Evolutionary conservation across 2,329 filamentous ascomycete species (phyloP), one percentile per base, ranked within the genome.

Genomic region (Chrysoporthe cubensis): DNA sequence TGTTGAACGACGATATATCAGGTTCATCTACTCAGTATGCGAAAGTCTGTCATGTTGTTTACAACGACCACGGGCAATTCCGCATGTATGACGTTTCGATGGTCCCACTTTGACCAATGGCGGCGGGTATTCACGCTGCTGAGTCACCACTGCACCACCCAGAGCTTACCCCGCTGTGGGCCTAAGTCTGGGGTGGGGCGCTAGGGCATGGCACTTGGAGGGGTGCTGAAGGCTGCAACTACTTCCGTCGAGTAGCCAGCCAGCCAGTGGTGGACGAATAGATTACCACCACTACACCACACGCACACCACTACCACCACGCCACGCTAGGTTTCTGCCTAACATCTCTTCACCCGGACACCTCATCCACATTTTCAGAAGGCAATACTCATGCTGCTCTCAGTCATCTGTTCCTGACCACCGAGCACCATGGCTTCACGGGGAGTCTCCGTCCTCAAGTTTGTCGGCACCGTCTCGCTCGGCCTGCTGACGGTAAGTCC

Each of bases 391-490:
- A 70, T 67, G 63, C 61, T 58, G 34, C 62, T 54, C 63, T 68
- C 66, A 26, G 34, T 54, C 58, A 63, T 62, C 62, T 60, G 14
- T 48, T 60, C 62, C 43, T 63, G 60, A 65, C 44, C 43, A 68
- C 64, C 71, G 65, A 70, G 63, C 64, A 83, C 77, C 79, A 91
- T 93, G 87, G 84, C 88, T 74, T 88, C 86, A 74, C 88, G 85
- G 74, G 88, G 89, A 76, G 84, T 97, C 76, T 90, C 92, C 66
- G 82, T 91, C 78, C 88, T 92, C 82, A 97, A 98, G 83, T 97
- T 97, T 78, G 91, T 97, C 73, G 95, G 95, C 76, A 96, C 93
- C 63, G 88, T 97, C 72, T 95, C 91, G 74, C 86, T 97, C 67
- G 95, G 95, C 71, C 86, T 97, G 67, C 82, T 97, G 78, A 97